Evolutionary conservation across 148 eudicot species (phyloP), one percentile per base, ranked within the genome.

Genomic region (Gaultheria prostrata): DNA sequence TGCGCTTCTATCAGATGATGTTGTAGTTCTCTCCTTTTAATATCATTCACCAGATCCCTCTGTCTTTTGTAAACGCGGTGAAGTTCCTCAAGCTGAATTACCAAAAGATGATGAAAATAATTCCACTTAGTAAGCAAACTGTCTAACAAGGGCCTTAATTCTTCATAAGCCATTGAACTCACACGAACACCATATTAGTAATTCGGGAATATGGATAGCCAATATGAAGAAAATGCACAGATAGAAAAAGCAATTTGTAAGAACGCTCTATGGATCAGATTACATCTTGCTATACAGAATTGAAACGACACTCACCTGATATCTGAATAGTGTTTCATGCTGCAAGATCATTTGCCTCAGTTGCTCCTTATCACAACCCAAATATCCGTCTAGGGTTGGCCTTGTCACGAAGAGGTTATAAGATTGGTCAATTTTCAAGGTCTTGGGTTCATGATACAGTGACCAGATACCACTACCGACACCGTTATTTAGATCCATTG

Each of bases 31-130:
- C 69, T 82, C 53, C 82, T 86, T 82, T 51, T 73, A 53, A 86
- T 54, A 35, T 82, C 89, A 63, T 82, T 84, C 89, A 88, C 89
- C 79, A 90, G 67, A 43, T 88, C 90, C 77, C 84, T 81, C 72
- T 90, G 92, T 79, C 87, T 88, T 85, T 81, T 82, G 78, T 90
- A 88, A 49, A 90, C 86, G 8, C 89, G 89, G 80, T 90, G 92
- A 73, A 90, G 90, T 87, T 90, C 92, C 86, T 80, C 87, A 28
- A 88, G 88, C 92, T 90, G 84, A 81, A 84, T 28, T 24, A 65
- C 50, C 51, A 65, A 48, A 32, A 18, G 50, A n/a, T 24, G 17
- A 24, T 7, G 72, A 75, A 75, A 74, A 53, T 43, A 72, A 26
- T 56, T 65, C 26, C 15, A 69, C 56, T 26, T 48, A 26, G n/a